Evolutionary conservation across 2,329 filamentous ascomycete genomes (phyloP).

Genomic region (Aspergillus arachidicola): DNA sequence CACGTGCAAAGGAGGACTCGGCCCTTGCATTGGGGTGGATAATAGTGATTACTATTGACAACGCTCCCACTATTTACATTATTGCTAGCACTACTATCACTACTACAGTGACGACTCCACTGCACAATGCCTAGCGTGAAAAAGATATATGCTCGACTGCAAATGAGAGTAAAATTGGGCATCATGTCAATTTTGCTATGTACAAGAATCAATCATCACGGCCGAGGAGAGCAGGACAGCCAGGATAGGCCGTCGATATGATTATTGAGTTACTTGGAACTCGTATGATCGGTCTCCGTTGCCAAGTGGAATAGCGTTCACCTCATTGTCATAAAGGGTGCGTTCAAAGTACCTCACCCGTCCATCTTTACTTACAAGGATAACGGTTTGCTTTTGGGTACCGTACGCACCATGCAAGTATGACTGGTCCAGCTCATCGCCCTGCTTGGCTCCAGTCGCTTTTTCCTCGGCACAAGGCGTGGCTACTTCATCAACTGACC

Average conservation of each 20-base stretch:
- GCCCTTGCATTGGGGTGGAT: background rate
- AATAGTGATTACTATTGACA: background rate
- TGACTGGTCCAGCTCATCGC: constrained; percentile 29
- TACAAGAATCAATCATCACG: background rate
- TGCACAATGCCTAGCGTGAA: background rate
- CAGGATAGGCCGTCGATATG: background rate
- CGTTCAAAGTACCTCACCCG: constrained; percentile 64
- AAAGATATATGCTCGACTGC: background rate
- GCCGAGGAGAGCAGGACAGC: background rate
- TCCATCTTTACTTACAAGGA: constrained; percentile 59
- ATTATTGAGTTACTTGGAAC: constrained; percentile 23
- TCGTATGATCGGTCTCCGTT: constrained; percentile 51
- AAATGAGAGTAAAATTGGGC: background rate
- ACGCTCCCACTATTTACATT: background rate
- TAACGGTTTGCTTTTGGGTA: constrained; percentile 65
- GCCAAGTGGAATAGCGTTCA: constrained; percentile 48
- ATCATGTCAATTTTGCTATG: background rate
- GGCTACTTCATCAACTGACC: constrained; percentile 39
- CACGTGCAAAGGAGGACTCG: background rate
- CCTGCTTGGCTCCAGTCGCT: constrained; percentile 1
- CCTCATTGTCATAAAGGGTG: constrained; percentile 60
- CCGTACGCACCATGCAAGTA: constrained; percentile 59
- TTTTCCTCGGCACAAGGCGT: constrained; percentile 21
- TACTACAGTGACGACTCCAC: background rate
- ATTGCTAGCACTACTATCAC: background rate